Percentiles rank a stretch among this genome's conserved stretches.
These are phyloP conservation scores for Microcyclospora pomicola DNA, from an alignment of 2,329 filamentous ascomycete species.

Conservation along the genomic window DNA sequence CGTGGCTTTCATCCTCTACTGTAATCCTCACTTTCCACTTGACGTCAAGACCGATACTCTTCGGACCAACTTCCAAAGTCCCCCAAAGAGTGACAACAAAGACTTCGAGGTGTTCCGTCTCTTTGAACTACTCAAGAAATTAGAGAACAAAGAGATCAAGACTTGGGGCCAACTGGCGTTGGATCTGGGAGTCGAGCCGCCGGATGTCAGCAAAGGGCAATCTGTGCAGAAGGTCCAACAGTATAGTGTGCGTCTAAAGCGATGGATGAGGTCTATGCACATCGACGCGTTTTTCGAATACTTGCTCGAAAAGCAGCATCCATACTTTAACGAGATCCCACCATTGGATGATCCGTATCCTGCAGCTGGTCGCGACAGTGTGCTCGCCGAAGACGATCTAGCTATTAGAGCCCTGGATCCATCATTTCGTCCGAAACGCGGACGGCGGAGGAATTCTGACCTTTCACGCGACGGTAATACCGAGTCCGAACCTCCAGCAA, in stretches of 20 bases:
- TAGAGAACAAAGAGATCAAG: slow-evolving; percentile 73
- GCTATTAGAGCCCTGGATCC: slow-evolving; percentile 73
- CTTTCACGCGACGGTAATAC: slow-evolving; percentile 15
- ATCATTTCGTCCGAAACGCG: slow-evolving; percentile 51
- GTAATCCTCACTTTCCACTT: slow-evolving; percentile 68
- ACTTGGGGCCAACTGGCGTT: slow-evolving; percentile 84
- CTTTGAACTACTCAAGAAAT: slow-evolving; percentile 63
- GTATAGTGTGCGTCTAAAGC: slow-evolving; percentile 80
- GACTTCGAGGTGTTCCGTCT: slow-evolving; percentile 65
- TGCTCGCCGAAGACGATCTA: slow-evolving; percentile 75
- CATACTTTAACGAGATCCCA: slow-evolving; percentile 69
- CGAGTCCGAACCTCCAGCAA: slow-evolving; percentile 5
- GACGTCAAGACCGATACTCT: slow-evolving; percentile 57
- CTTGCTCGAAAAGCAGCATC: slow-evolving; percentile 60
- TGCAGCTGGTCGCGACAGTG: slow-evolving; percentile 60
- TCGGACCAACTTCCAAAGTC: slow-evolving; percentile 60
- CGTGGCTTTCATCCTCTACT: slow-evolving; percentile 73
- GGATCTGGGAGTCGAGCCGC: slow-evolving; percentile 76
- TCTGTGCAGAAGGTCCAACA: slow-evolving; percentile 90
- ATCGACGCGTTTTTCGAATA: slow-evolving; percentile 92
- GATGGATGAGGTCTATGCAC: slow-evolving; percentile 96
- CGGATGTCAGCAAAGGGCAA: slow-evolving; percentile 59
- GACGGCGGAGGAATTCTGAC: slow-evolving; percentile 35
- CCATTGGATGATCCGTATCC: slow-evolving; percentile 47
- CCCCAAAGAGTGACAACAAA: slow-evolving; percentile 79